These are phyloP conservation scores for Cryphonectria parasitica DNA, from an alignment of 2,329 filamentous ascomycete species.

Conservation along the genomic window DNA sequence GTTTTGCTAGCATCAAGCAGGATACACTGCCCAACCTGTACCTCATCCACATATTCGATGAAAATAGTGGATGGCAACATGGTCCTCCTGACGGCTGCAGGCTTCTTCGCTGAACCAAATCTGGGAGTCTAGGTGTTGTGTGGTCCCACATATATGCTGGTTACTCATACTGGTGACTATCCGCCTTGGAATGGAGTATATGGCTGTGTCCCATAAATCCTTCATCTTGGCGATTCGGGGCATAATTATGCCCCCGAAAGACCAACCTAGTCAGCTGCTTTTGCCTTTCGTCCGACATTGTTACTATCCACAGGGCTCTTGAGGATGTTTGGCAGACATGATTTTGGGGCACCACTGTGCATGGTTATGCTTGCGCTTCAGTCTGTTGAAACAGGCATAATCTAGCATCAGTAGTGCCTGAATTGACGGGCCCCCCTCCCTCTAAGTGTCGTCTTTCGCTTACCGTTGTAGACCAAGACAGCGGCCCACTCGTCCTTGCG, in stretches of 20 bases:
- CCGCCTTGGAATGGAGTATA: conserved; percentile 8
- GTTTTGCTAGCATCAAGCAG: not conserved
- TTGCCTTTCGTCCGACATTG: not conserved
- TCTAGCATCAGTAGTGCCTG: not conserved
- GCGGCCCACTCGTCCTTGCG: not conserved
- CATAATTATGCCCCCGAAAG: not conserved
- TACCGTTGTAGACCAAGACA: not conserved
- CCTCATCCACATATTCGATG: not conserved
- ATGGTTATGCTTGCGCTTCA: not conserved
- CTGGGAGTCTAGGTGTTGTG: not conserved
- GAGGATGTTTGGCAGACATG: not conserved
- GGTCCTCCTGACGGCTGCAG: not conserved
- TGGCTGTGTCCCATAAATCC: not conserved
- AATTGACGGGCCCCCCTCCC: not conserved
- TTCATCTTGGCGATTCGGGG: not conserved
- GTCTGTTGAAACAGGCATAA: not conserved
- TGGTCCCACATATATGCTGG: not conserved
- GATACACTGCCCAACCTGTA: not conserved
- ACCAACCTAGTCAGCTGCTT: not conserved
- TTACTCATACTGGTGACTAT: not conserved
- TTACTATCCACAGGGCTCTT: not conserved
- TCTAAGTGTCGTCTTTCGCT: not conserved
- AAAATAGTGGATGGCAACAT: not conserved
- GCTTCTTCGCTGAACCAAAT: not conserved
- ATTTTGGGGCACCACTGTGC: not conserved